Evolutionary conservation across 192 early-diverging fungal species (phyloP).

Genomic region (Jimgerdemannia lactiflua): DNA sequence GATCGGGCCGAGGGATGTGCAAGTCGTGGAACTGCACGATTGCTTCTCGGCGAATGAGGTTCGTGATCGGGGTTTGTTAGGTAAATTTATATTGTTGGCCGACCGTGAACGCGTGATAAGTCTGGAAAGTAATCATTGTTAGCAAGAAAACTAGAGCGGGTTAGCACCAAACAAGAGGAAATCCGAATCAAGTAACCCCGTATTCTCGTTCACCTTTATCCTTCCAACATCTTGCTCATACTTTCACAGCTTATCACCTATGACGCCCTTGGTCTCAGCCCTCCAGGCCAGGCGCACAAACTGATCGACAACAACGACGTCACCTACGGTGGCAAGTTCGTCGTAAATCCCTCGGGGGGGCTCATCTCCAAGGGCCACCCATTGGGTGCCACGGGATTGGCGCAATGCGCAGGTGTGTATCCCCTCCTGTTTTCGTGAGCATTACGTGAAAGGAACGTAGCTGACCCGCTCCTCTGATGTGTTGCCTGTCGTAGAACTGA

Average conservation of each 20-base stretch:
- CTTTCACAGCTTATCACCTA: slow-evolving; percentile 60
- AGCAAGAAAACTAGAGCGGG: too few species aligned
- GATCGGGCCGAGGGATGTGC: slow-evolving; percentile 56
- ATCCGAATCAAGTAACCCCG: too few species aligned
- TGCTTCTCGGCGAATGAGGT: slow-evolving; percentile 78
- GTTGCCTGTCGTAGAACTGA: slow-evolving; percentile 25
- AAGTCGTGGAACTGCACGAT: slow-evolving; percentile 74
- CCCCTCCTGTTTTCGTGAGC: too few species aligned
- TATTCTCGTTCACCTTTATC: too few species aligned
- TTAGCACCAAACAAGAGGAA: too few species aligned
- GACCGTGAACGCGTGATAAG: neutral
- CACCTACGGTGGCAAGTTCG: slow-evolving; percentile 60
- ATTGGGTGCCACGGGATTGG: slow-evolving; percentile 72
- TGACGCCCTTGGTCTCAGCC: slow-evolving; percentile 66
- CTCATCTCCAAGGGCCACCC: slow-evolving; percentile 79
- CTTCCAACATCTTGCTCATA: neutral
- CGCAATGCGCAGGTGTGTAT: slow-evolving; percentile 60
- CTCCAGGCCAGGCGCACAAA: slow-evolving; percentile 62
- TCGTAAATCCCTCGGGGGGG: slow-evolving; percentile 73
- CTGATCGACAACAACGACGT: slow-evolving; percentile 53
- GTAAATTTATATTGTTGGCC: neutral
- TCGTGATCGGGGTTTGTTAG: neutral
- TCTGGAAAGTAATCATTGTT: neutral
- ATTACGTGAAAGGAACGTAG: slow-evolving; percentile 21
- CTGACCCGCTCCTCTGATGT: slow-evolving; percentile 3